Evolutionary conservation across 75 land plant species (phyloP), one percentile per base, ranked within the genome.

Genomic region (Picea sitchensis): DNA sequence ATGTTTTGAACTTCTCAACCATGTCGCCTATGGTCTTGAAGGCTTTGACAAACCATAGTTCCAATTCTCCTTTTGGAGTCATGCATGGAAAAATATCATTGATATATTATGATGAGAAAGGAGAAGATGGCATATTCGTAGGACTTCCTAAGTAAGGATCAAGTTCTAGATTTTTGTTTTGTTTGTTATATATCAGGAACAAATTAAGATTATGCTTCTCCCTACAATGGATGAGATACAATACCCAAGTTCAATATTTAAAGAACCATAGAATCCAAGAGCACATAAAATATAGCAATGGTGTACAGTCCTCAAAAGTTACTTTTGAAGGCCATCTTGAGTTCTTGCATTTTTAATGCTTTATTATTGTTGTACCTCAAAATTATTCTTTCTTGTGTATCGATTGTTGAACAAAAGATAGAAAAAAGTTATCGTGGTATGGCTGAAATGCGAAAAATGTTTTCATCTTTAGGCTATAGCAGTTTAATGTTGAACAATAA

Each of bases 51-150:
- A n/a, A n/a, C n/a, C n/a, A n/a, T n/a, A n/a, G n/a, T n/a, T n/a
- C n/a, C n/a, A n/a, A n/a, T 18, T 82, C 98, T 81, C 99, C 99
- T 58, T 83, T 78, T 88, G 99, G 99, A 20, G 99, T 95, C 36
- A 76, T 96, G 88, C 99, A 96, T 83, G 99, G 99, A 58, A 96
- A 96, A 78, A 87, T 84, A 57, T 95, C 99, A 38, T 84, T 64
- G 59, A 91, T 96, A 18, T 90, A 84, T 78, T 90, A 96, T 77
- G 95, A 96, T 81, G 99, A 96, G 77, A 93, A 88, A 59, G 86
- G 84, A 14, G 90, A 92, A 75, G 90, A 89, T 72, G 91, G 88
- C 8, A 77, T 96, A 44, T 85, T 96, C 59, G 38, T 81, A 64
- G 99, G 99, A 38, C 83, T 96, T 76, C 73, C 99, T 60, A 96